Conservation (phyloP, 176 grass and related monocot genomes). For the Raddia distichophylla region DNA sequence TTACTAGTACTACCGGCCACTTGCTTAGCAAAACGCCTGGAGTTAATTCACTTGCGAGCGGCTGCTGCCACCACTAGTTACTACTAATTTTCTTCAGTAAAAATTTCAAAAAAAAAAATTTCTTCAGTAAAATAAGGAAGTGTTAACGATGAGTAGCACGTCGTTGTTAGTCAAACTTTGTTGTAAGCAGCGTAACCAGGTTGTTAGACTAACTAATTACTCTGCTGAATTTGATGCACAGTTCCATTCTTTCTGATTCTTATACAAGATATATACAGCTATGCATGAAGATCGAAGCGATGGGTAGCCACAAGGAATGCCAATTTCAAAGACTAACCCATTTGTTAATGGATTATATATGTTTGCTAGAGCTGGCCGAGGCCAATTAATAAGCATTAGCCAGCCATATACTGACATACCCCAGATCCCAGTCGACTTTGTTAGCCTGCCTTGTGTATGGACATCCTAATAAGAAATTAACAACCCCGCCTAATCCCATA, state of each 20-base stretch:
- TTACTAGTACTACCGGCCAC: background rate
- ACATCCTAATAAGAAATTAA: no score
- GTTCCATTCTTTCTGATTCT: background rate
- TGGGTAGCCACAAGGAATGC: background rate
- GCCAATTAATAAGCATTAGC: background rate
- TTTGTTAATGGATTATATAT: background rate
- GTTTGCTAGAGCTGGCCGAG: constrained; percentile 31
- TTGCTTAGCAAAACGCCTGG: background rate
- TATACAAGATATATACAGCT: background rate
- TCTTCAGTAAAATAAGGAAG: background rate
- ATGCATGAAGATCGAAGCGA: background rate
- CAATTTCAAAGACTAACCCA: background rate
- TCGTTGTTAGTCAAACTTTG: background rate
- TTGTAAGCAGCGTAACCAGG: background rate
- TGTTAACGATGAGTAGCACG: background rate
- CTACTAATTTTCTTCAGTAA: background rate
- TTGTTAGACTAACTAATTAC: background rate
- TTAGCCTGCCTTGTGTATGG: background rate
- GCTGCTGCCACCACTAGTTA: background rate
- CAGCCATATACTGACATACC: no score
- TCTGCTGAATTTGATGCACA: background rate
- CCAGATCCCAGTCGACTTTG: background rate
- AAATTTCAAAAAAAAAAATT: no score
- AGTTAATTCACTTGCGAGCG: background rate
- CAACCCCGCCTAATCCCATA: no score